Evolutionary conservation across 352 stramenopile genomes (phyloP).

Genomic region (Globisporangium radiosum): DNA sequence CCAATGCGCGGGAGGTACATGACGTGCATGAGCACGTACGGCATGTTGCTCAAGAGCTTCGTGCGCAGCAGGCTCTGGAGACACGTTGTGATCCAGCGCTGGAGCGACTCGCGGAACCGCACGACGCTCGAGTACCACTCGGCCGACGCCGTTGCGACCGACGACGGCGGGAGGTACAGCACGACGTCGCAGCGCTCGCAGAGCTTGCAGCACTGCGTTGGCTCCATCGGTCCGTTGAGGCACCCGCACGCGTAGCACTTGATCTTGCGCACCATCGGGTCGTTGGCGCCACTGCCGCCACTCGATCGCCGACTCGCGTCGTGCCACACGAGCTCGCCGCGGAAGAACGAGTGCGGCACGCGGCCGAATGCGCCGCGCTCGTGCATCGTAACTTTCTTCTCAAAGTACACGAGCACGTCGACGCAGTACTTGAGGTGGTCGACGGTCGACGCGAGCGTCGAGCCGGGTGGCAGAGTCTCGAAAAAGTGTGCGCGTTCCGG

Average conservation of each 20-base stretch:
- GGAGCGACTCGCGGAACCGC: conserved; percentile 65
- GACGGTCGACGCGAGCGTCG: conserved; percentile 47
- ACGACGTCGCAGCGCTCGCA: conserved; percentile 73
- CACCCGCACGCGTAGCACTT: conserved; percentile 74
- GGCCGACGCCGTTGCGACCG: conserved; percentile 67
- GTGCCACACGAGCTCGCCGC: conserved; percentile 72
- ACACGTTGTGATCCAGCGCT: conserved; percentile 79
- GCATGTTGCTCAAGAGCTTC: conserved; percentile 67
- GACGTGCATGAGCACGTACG: conserved; percentile 78
- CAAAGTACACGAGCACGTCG: conserved; percentile 82
- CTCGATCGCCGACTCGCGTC: conserved; percentile 15
- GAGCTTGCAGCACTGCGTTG: conserved; percentile 66
- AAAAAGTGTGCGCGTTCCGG: conserved; percentile 66
- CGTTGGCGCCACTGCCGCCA: conserved; percentile 10
- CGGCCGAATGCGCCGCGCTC: conserved; percentile 59
- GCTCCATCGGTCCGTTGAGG: conserved; percentile 58
- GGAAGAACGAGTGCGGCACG: conserved; percentile 70
- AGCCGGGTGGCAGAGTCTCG: conserved; percentile 40
- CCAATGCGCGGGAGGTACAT: conserved; percentile 81
- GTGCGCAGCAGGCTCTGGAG: conserved; percentile 52
- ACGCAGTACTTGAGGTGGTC: conserved; percentile 79
- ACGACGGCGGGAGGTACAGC: conserved; percentile 70
- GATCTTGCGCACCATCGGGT: conserved; percentile 47
- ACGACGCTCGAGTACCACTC: conserved; percentile 77
- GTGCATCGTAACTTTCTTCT: conserved; percentile 77